Conservation (phyloP, 768 basidiomycete genomes). For the Podaxis rugospora region DNA sequence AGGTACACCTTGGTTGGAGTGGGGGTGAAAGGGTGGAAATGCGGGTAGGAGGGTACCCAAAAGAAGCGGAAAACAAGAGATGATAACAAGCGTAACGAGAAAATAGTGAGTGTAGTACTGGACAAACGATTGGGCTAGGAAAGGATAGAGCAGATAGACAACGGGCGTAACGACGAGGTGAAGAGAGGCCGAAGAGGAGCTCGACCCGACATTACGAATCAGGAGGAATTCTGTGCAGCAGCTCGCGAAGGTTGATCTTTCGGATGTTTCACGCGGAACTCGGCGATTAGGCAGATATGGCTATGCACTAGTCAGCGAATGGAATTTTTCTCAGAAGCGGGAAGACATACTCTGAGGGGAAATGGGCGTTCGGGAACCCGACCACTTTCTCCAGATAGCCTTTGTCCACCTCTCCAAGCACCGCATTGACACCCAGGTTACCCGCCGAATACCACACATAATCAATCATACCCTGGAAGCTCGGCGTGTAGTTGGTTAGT, state of each 20-base stretch:
- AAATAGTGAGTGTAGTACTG: conserved; percentile 7
- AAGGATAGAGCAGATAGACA: conserved; percentile 7
- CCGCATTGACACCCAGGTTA: conserved; percentile 71
- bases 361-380: conserved; percentile 95
- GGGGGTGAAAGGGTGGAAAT: conserved; percentile 4
- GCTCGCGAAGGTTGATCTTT: conserved; percentile 31
- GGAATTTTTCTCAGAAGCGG: not conserved
- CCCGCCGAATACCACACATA: conserved; percentile 88
- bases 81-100: not conserved
- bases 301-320: conserved; percentile 29
- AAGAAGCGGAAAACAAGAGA: conserved; percentile 2
- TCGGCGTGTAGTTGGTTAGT: conserved; percentile 88
- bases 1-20: conserved; percentile 4
- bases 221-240: not conserved
- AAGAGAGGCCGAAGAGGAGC: not conserved
- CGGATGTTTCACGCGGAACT: conserved; percentile 79
- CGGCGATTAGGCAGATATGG: conserved; percentile 66
- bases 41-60: not conserved
- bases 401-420: conserved; percentile 86
- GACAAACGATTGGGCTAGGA: conserved; percentile 6
- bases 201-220: not conserved
- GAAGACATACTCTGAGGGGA: conserved; percentile 90
- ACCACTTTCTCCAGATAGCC: conserved; percentile 85
- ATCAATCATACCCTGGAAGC: conserved; percentile 84
- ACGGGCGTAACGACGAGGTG: not conserved